phyloP scores from a whole-genome alignment of 129 eudicot genomes.

The Rutidosis leptorrhynchoides region DNA sequence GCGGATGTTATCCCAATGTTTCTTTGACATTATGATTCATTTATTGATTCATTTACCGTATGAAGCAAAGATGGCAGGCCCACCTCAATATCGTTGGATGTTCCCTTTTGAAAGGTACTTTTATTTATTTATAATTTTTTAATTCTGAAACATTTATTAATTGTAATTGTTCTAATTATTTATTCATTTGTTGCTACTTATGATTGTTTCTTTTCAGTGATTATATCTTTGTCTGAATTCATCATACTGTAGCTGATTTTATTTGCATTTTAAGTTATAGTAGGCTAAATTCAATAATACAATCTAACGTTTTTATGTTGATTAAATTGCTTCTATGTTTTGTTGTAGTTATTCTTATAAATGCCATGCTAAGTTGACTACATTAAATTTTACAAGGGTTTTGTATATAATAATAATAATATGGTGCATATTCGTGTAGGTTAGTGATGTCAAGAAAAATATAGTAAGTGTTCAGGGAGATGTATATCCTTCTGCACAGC shows the following conservation, averaged over 20 bases:
- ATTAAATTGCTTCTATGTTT: slow-evolving; percentile 7
- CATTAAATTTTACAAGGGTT: too few species aligned
- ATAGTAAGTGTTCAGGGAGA: slow-evolving; percentile 74
- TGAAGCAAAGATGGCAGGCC: neutral
- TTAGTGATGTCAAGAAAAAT: slow-evolving; percentile 74
- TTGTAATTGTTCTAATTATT: neutral
- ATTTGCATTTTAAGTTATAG: too few species aligned
- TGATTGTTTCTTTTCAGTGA: too few species aligned
- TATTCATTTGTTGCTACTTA: too few species aligned
- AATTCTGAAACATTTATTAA: neutral
- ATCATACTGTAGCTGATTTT: too few species aligned
- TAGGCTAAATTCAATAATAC: too few species aligned
- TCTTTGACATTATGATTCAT: slow-evolving; percentile 12
- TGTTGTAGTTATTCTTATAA: neutral
- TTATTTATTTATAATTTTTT: neutral
- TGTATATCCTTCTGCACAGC: slow-evolving; percentile 71
- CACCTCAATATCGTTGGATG: neutral
- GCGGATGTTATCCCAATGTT: slow-evolving; percentile 11
- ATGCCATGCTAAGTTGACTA: neutral
- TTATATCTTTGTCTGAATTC: too few species aligned
- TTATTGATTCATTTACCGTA: neutral
- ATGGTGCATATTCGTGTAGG: slow-evolving; percentile 33
- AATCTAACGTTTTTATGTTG: neutral
- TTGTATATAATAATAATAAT: slow-evolving; percentile 1
- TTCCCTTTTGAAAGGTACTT: neutral